Percentiles rank a stretch among this genome's conserved stretches.
phyloP scores from a whole-genome alignment of 2,329 filamentous ascomycete genomes.

The Calonectria naviculata region DNA sequence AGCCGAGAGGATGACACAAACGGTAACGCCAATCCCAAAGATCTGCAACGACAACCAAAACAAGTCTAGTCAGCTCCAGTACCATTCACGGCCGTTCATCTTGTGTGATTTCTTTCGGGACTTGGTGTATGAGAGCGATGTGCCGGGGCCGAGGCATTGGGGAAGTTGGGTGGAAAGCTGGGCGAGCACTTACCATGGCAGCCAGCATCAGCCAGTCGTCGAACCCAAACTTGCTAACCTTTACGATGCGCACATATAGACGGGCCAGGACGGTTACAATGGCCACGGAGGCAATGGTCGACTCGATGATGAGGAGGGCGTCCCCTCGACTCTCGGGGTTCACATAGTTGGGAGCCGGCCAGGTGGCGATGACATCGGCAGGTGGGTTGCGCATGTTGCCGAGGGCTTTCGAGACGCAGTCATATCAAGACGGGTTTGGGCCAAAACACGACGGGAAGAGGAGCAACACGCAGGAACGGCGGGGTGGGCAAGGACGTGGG shows the following conservation, averaged over 20 bases:
- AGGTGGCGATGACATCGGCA: slow-evolving; percentile 46
- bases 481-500: slow-evolving; percentile 19
- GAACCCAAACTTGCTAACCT: slow-evolving; percentile 47
- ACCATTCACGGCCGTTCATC: neutral
- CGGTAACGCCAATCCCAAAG: slow-evolving; percentile 46
- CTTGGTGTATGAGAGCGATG: neutral
- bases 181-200: slow-evolving; percentile 45
- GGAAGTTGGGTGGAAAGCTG: neutral
- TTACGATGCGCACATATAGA: slow-evolving; percentile 49
- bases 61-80: slow-evolving; percentile 17
- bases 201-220: slow-evolving; percentile 57
- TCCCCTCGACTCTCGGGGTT: slow-evolving; percentile 51
- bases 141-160: slow-evolving; percentile 19
- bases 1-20: slow-evolving; percentile 49
- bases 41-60: slow-evolving; percentile 35
- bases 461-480: slow-evolving; percentile 48
- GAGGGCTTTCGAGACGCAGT: slow-evolving; percentile 11
- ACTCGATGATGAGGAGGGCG: slow-evolving; percentile 50
- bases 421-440: neutral
- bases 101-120: neutral
- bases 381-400: slow-evolving; percentile 50
- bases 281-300: slow-evolving; percentile 47
- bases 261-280: slow-evolving; percentile 48
- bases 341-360: slow-evolving; percentile 52
- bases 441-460: slow-evolving; percentile 19